Percentiles rank a stretch among this genome's conserved stretches.
These are phyloP conservation scores for Fusarium sp. DNA, from an alignment of 2,329 filamentous ascomycete species.

Conservation along the genomic window DNA sequence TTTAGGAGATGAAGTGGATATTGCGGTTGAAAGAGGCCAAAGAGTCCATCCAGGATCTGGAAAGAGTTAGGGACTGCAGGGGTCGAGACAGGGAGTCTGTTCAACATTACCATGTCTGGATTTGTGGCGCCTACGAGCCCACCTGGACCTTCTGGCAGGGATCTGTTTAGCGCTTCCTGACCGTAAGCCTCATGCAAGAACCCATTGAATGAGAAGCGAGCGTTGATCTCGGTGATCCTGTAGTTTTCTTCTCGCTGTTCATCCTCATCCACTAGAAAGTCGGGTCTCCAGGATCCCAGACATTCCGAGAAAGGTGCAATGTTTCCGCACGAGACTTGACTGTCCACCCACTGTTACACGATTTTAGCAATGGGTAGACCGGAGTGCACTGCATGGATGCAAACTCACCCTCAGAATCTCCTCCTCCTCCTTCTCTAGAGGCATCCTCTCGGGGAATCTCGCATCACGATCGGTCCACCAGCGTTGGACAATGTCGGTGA, in stretches of 20 bases:
- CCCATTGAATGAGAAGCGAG: slow-evolving; percentile 55
- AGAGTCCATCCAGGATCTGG: slow-evolving; percentile 49
- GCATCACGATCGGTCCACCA: slow-evolving; percentile 54
- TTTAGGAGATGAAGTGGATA: slow-evolving; percentile 53
- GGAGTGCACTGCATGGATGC: neutral
- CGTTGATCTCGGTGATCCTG: slow-evolving; percentile 56
- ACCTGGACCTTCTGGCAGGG: neutral
- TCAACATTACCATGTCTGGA: slow-evolving; percentile 35
- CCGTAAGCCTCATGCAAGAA: slow-evolving; percentile 48
- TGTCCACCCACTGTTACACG: slow-evolving; percentile 45
- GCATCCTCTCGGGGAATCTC: slow-evolving; percentile 49
- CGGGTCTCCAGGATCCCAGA: slow-evolving; percentile 53
- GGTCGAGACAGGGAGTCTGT: neutral
- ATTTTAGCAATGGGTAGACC: neutral
- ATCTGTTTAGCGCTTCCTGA: slow-evolving; percentile 43
- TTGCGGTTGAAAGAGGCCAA: slow-evolving; percentile 46
- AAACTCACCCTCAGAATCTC: slow-evolving; percentile 42
- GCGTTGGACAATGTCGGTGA: slow-evolving; percentile 52
- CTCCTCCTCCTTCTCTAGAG: slow-evolving; percentile 47
- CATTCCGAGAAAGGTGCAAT: slow-evolving; percentile 37
- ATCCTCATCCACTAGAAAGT: slow-evolving; percentile 52
- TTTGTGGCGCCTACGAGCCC: slow-evolving; percentile 42
- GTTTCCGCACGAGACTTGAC: slow-evolving; percentile 41
- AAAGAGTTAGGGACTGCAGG: neutral
- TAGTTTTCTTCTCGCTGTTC: slow-evolving; percentile 39